Evolutionary conservation across 2,329 filamentous ascomycete species (phyloP), one percentile per base, ranked within the genome.

Genomic region (Arthrobotrys musiformis): DNA sequence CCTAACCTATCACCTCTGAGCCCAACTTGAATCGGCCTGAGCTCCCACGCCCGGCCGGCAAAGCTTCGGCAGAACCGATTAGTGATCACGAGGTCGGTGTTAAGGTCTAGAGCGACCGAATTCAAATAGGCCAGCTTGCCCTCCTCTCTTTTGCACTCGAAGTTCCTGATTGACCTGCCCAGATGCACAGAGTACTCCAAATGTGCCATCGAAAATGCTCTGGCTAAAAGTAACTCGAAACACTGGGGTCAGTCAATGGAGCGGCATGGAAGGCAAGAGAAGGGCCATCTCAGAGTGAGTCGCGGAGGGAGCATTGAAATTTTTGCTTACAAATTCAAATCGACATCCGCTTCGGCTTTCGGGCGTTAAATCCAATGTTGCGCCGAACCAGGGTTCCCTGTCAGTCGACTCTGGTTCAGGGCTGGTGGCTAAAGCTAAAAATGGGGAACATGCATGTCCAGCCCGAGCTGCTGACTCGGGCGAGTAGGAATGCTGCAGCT

Each of bases 161-260:
- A 22, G 44, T 37, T 33, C 24, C 35, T 48, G 37, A 46, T 62
- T 30, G 58, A 46, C 24, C 58, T 64, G 28, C 42, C 37, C 28
- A 50, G 40, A 19, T 33, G 11, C 42, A 52, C 44, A 33, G 40
- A 42, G 42, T n/a, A 44, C 52, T 26, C 26, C 54, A 58, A 58
- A 58, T 11, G 33, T 37, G 33, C 54, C 33, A 33, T 40, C 17
- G 19, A 30, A 52, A 58, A 73, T 28, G 46, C 33, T 40, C 50
- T 76, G 64, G 72, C 72, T 70, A 76, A 76, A n/a, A 70, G 72
- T 76, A 76, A 76, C 72, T 64, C 72, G 72, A 76, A 76, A 76
- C 72, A 70, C 58, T 58, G 63, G 70, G 70, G 63, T 30, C 24
- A 67, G 48, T 52, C 70, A 75, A 68, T 75, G 54, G 70, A 75